Conservation (phyloP, 345 rosid species). For the Corchorus olitorius region DNA sequence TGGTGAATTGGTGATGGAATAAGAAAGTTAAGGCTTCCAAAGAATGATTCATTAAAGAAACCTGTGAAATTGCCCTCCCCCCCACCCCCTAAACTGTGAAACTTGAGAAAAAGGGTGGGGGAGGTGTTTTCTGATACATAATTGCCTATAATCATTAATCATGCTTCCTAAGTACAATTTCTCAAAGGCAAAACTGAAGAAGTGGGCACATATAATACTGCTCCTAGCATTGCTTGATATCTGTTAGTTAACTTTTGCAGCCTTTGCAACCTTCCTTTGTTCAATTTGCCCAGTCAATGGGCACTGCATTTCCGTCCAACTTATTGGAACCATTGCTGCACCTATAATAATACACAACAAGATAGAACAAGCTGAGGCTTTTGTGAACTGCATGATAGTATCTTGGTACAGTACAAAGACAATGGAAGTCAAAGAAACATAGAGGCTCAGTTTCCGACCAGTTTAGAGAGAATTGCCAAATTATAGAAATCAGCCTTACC, state of each 20-base stretch:
- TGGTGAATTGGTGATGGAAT: not conserved
- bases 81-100: not conserved
- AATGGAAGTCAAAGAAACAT: not conserved
- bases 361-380: not conserved
- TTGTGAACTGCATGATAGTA: not conserved
- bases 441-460: not conserved
- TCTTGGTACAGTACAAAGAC: not conserved
- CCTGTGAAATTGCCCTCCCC: not conserved
- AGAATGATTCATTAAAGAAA: not conserved
- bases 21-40: not conserved
- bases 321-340: constrained; percentile 83
- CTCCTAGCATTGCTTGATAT: constrained; percentile 9
- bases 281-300: constrained; percentile 83
- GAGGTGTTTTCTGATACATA: not conserved
- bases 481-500: constrained; percentile 43
- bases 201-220: not conserved
- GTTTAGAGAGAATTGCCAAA: not conserved
- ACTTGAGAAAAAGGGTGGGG: not conserved
- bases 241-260: constrained; percentile 40
- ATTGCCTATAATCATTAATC: not conserved
- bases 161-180: not conserved
- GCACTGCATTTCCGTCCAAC: constrained; percentile 98
- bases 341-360: constrained; percentile 46
- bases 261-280: constrained; percentile 88
- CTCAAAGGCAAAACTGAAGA: not conserved